A percentile compares a stretch with the other conserved stretches of the same genome.
These are phyloP conservation scores for Halophytophthora batemanensis DNA, from an alignment of 352 stramenopile species.

Conservation along the genomic window DNA sequence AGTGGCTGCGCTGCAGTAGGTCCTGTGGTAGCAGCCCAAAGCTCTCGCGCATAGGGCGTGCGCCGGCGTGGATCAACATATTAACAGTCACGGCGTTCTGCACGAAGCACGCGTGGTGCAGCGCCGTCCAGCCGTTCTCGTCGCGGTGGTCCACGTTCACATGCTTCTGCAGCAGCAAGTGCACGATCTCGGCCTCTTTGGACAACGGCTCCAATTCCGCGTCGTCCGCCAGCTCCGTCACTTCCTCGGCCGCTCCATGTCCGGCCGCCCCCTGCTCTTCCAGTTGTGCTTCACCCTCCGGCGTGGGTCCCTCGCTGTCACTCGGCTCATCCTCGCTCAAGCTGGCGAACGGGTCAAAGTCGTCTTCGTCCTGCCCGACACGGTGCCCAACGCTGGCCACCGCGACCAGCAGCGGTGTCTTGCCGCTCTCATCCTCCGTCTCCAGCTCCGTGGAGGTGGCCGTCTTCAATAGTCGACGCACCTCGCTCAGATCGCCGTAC, in stretches of 20 bases:
- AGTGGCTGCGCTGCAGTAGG: conserved; percentile 63
- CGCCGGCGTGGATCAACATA: conserved; percentile 73
- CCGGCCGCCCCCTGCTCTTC: neutral
- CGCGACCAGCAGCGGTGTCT: conserved; percentile 75
- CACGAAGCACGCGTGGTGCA: conserved; percentile 79
- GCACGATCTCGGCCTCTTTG: conserved; percentile 73
- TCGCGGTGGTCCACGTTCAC: conserved; percentile 82
- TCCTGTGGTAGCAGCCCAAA: conserved; percentile 79
- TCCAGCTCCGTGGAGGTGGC: conserved; percentile 67
- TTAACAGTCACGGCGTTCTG: conserved; percentile 69
- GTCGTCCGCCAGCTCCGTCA: conserved; percentile 52
- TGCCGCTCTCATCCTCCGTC: conserved; percentile 62
- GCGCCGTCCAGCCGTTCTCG: conserved; percentile 80
- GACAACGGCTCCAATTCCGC: conserved; percentile 53
- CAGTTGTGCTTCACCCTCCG: conserved; percentile 3
- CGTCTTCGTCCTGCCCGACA: conserved; percentile 42
- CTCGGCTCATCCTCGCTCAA: conserved; percentile 1
- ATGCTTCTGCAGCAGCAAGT: conserved; percentile 62
- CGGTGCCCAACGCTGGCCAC: conserved; percentile 55
- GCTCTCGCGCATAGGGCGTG: conserved; percentile 63
- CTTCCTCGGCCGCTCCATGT: conserved; percentile 9
- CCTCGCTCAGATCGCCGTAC: conserved; percentile 57
- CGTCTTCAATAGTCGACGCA: conserved; percentile 60
- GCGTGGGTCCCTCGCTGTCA: neutral
- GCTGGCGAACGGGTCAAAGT: conserved; percentile 38